Evolutionary conservation across 1,284 basidiomycete genomes (phyloP).

Genomic region (Gymnopus androsaceus): DNA sequence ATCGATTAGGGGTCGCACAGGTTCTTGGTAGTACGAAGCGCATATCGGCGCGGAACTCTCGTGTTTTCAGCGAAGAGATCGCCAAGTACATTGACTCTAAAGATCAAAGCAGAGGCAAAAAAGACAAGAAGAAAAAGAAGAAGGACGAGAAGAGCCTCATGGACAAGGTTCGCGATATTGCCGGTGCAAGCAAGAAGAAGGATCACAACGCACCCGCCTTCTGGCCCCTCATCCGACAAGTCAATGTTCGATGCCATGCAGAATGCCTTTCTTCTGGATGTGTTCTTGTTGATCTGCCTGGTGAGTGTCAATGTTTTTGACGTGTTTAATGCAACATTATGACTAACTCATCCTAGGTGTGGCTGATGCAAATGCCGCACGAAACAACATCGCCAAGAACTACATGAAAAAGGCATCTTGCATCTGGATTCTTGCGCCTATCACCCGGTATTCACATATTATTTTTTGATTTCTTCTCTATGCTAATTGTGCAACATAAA

Average conservation of each 20-base stretch:
- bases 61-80: constrained; percentile 54
- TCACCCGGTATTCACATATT: background rate
- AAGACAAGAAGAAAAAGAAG: constrained; percentile 42
- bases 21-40: constrained; percentile 56
- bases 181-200: constrained; percentile 31
- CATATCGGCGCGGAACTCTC: constrained; percentile 51
- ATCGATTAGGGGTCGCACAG: constrained; percentile 38
- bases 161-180: constrained; percentile 33
- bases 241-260: constrained; percentile 57
- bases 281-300: constrained; percentile 61
- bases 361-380: constrained; percentile 59
- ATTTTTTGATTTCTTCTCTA: background rate
- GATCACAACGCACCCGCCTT: constrained; percentile 47
- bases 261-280: constrained; percentile 56
- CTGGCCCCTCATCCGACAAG: constrained; percentile 65
- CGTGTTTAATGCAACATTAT: background rate
- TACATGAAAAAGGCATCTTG: constrained; percentile 62
- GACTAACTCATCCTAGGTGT: constrained; percentile 37
- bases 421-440: constrained; percentile 56
- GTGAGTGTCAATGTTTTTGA: constrained; percentile 26
- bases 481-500: constrained; percentile 19
- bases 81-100: constrained; percentile 68
- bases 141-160: constrained; percentile 34
- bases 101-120: constrained; percentile 53
- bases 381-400: constrained; percentile 56